Percentiles rank a stretch among this genome's conserved stretches.
Conservation (phyloP, 768 basidiomycete genomes). For the Lyophyllum atratum region DNA sequence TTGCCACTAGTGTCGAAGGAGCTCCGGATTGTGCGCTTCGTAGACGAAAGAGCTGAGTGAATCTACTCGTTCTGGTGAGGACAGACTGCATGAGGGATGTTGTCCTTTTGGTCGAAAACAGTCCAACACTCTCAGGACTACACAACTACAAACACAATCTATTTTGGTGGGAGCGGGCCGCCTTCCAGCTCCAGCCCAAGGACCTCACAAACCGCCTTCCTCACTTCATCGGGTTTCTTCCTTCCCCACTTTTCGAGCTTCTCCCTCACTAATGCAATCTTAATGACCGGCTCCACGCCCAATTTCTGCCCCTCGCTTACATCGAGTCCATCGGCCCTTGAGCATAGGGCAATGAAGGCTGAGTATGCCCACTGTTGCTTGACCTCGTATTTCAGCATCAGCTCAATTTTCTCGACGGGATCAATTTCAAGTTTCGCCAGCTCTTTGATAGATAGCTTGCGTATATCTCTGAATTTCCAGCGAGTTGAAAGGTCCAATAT, state of each 20-base stretch:
- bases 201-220: constrained; percentile 25
- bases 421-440: background rate
- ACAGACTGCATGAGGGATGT: constrained; percentile 12
- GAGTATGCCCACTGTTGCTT: constrained; percentile 8
- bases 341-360: constrained; percentile 3
- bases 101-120: background rate
- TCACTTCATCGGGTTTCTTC: constrained; percentile 7
- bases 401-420: constrained; percentile 7
- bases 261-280: background rate
- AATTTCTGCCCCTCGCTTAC: background rate
- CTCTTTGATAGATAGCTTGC: constrained; percentile 5
- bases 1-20: constrained; percentile 1
- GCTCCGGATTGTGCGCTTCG: constrained; percentile 5
- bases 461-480: constrained; percentile 8
- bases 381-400: constrained; percentile 3
- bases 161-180: constrained; percentile 16
- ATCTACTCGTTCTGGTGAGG: constrained; percentile 6
- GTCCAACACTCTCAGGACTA: background rate
- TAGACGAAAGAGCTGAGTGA: constrained; percentile 13
- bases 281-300: background rate
- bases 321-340: background rate
- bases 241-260: background rate
- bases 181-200: constrained; percentile 22
- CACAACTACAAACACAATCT: constrained; percentile 9
- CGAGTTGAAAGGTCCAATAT: constrained; percentile 7